Evolutionary conservation across 1,284 basidiomycete species (phyloP).

Genomic region (Peniophora sp.): DNA sequence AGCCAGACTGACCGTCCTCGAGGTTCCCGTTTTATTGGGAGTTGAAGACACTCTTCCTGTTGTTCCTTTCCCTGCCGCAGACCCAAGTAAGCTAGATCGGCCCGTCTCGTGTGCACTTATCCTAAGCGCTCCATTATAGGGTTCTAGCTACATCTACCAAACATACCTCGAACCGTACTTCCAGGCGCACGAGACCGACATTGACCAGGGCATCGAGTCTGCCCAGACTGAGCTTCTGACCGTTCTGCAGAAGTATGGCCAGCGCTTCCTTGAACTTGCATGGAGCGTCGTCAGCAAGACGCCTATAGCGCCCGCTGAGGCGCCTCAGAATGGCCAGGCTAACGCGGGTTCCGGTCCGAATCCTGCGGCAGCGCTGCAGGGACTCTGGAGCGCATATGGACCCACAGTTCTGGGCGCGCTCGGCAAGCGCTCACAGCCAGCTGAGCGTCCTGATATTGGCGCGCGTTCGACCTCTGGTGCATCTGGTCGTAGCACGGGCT

Average conservation of each 20-base stretch:
- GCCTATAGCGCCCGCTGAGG: slow-evolving; percentile 7
- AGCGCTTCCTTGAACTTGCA: slow-evolving; percentile 37
- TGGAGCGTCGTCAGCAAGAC: slow-evolving; percentile 36
- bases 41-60: slow-evolving; percentile 58
- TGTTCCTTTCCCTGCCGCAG: slow-evolving; percentile 70
- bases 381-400: slow-evolving; percentile 8
- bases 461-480: not conserved
- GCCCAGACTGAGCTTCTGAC: slow-evolving; percentile 43
- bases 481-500: not conserved
- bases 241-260: slow-evolving; percentile 43
- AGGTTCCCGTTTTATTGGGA: slow-evolving; percentile 83
- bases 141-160: slow-evolving; percentile 66
- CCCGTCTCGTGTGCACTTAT: not conserved
- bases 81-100: slow-evolving; percentile 44
- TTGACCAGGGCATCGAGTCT: slow-evolving; percentile 56
- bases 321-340: slow-evolving; percentile 1
- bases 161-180: slow-evolving; percentile 63
- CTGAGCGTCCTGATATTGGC: not conserved
- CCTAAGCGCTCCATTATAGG: slow-evolving; percentile 31
- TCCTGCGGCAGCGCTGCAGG: slow-evolving; percentile 5
- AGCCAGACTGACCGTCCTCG: slow-evolving; percentile 1
- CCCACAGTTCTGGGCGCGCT: slow-evolving; percentile 4
- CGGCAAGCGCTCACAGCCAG: not conserved
- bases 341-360: slow-evolving; percentile 1
- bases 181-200: slow-evolving; percentile 52